Evolutionary conservation across 1,139 yeast genomes (phyloP), one percentile per base, ranked within the genome.

Genomic region (Saccharomyces hybrid): DNA sequence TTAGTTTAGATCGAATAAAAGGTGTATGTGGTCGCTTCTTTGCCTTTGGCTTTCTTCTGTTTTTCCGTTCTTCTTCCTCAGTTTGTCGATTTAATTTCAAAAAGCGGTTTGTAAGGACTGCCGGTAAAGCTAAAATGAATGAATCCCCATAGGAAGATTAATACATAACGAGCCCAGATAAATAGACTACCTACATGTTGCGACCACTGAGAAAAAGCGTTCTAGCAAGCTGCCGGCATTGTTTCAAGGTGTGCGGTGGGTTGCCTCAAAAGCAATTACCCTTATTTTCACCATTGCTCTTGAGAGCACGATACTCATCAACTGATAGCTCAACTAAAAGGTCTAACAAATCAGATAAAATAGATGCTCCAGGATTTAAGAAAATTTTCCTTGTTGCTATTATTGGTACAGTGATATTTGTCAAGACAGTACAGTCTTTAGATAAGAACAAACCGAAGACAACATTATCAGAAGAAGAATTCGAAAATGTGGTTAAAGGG

Each of bases 381-480:
- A 80, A 80, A 59, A 70, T 83, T 32, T 66, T 80, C 49, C 73
- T 78, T 47, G 71, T 80, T 62, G 78, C 80, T 46, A 61, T 78
- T n/a, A 65, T 79, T 13, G 80, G 86, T 2, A 74, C 83, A 6
- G 81, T 75, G 14, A 73, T 79, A 0, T 77, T 86, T 58, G 80
- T 74, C 52, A 74, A 76, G 58, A 83, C 81, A 1, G 81, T 82
- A 2, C 71, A 73, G 31, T 71, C 72, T 29, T 75, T 84, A n/a
- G 83, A 82, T 56, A 78, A 79, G 59, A 78, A 76, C 59, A 69
- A 71, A 55, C 81, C 81, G 25, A 79, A 79, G 62, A 81, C 73
- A 42, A 76, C 81, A 31, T 74, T 74, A 59, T 74, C 83, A 9
- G 88, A 83, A 61, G 77, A 77, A 55, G 95, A 87, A 62, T 84